Conservation (phyloP, 306 rosid species). For the Malus sieversii region DNA sequence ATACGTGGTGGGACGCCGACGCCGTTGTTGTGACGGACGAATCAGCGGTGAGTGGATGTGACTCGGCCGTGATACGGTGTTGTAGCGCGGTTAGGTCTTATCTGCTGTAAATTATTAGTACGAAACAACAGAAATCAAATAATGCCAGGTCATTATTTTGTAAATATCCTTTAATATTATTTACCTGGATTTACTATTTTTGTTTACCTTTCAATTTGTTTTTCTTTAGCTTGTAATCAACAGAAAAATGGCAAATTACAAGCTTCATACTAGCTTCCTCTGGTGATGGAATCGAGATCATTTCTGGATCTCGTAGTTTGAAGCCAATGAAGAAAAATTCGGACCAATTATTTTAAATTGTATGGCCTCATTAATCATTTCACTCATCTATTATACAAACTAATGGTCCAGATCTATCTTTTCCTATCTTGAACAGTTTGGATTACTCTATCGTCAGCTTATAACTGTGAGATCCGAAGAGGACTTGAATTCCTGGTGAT, state of each 20-base stretch:
- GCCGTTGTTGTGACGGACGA: conserved; percentile 33
- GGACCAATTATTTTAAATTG: too few relatives aligned
- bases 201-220: neutral
- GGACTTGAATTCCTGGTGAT: neutral
- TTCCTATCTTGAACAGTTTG: too few relatives aligned
- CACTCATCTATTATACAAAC: too few relatives aligned
- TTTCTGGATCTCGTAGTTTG: too few relatives aligned
- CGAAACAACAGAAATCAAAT: neutral
- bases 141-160: neutral
- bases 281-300: too few relatives aligned
- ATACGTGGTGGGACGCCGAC: conserved; percentile 50
- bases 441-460: too few relatives aligned
- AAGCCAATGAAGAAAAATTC: too few relatives aligned
- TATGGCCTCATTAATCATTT: too few relatives aligned
- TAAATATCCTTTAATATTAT: neutral
- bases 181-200: neutral
- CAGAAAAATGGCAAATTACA: neutral
- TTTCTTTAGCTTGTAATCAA: neutral
- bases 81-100: conserved; percentile 18
- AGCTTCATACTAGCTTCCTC: neutral
- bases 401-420: too few relatives aligned
- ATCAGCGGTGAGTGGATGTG: neutral
- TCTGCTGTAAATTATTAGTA: neutral
- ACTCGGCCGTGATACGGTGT: conserved; percentile 25
- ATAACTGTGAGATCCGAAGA: too few relatives aligned